Base-by-base conservation (phyloP, 331 rosid genomes). In the Pyracantha coccinea region DNA sequence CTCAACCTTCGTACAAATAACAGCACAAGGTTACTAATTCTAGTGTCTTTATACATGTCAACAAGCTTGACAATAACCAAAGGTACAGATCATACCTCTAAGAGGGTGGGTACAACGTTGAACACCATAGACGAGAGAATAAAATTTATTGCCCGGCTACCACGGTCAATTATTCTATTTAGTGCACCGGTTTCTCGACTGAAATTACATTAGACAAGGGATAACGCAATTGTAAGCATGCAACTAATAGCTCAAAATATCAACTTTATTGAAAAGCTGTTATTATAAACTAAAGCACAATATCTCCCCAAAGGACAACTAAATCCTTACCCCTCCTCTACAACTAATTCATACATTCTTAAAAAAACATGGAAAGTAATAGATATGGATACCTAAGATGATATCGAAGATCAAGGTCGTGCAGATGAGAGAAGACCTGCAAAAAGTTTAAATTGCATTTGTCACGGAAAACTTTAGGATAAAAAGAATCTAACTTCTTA, bases 61-160 rank as follows among this genome's bases (percentile, higher is more conserved):
- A 16, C 35, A 20, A 55, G 52, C 63, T 77, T 14, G 31, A 84
- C 16, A 28, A 23, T 28, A 61, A 44, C n/a, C 52, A 47, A 38
- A 53, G 33, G 44, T 55, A 25, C 53, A 60, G 29, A 62, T 9
- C 89, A 58, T 87, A 95, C 99, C 99, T 95, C 99, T 76, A 95
- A 84, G 83, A 95, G 60, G 74, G 99, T 95, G 79, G 99, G 99
- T 33, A 88, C 97, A 67, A 95, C 88, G 71, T 92, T 92, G 92
- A 95, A 95, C 81, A 95, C 97, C 99, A 95, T 92, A 74, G 99
- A 50, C 9, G 97, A 95, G 68, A 95, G 97, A 81, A 95, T 92
- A 83, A 92, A 95, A 80, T 89, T 95, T 85, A 95, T 95, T n/a
- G 93, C 97, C 10, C 99, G 97, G 85, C 97, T 95, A 74, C 99